These are phyloP conservation scores for Penicillium hordei DNA, from an alignment of 2,329 filamentous ascomycete genomes.

Conservation along the genomic window DNA sequence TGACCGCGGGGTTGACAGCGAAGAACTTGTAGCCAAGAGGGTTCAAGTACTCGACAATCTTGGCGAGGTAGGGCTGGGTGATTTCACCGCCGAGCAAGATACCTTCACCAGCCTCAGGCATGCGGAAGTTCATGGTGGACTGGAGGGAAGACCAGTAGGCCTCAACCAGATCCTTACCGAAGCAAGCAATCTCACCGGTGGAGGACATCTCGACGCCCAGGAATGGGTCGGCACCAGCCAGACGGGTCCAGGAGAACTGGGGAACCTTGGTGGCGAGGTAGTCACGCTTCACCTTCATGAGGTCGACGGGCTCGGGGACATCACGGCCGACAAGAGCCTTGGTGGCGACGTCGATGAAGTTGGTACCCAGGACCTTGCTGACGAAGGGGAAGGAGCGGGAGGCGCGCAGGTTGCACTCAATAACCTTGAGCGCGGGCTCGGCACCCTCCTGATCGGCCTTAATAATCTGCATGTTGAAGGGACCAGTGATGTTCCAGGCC, in stretches of 20 bases:
- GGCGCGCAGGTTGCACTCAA: conserved; percentile 96
- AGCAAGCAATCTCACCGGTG: conserved; percentile 98
- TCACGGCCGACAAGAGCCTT: conserved; percentile 84
- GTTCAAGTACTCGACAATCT: conserved; percentile 80
- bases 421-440: conserved; percentile 82
- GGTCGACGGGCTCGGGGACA: conserved; percentile 79
- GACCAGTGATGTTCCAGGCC: conserved; percentile 95
- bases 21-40: conserved; percentile 94
- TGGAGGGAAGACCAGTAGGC: conserved; percentile 97
- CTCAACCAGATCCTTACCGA: conserved; percentile 91
- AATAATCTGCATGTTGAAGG: conserved; percentile 99
- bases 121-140: conserved; percentile 98
- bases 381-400: conserved; percentile 98
- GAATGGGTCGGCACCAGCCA: conserved; percentile 95
- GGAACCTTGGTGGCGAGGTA: conserved; percentile 97
- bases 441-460: conserved; percentile 78
- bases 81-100: conserved; percentile 89
- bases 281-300: conserved; percentile 85
- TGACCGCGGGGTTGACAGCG: conserved; percentile 77
- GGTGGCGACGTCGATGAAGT: conserved; percentile 95
- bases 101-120: conserved; percentile 91
- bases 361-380: conserved; percentile 91
- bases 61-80: conserved; percentile 66
- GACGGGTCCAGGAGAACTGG: conserved; percentile 98
- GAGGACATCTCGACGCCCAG: conserved; percentile 96